Evolutionary conservation across 129 eudicot genomes (phyloP).

Genomic region (Tagetes erecta): DNA sequence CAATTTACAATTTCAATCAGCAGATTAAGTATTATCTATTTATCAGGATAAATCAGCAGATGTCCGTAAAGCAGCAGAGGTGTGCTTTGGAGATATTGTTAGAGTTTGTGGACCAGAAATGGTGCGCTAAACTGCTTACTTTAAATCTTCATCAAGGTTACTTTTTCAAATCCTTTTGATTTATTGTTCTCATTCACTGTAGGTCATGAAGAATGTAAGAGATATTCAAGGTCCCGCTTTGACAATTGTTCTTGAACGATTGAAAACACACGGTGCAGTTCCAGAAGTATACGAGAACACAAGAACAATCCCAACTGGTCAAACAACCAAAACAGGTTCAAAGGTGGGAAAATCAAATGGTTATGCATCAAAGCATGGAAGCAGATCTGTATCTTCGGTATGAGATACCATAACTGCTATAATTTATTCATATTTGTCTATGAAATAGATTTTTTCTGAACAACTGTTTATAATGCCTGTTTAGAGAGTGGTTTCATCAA

Average conservation of each 20-base stretch:
- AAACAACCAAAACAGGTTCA: slow-evolving; percentile 49
- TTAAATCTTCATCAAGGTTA: neutral
- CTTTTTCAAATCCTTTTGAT: neutral
- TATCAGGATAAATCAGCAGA: slow-evolving; percentile 95
- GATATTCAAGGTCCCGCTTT: slow-evolving; percentile 98
- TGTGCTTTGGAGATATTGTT: slow-evolving; percentile 76
- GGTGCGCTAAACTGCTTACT: slow-evolving; percentile 43
- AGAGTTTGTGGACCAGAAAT: slow-evolving; percentile 81
- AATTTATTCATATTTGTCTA: neutral
- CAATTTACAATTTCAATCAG: neutral
- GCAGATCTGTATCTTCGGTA: slow-evolving; percentile 71
- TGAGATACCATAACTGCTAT: slow-evolving; percentile 20
- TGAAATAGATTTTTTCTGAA: neutral
- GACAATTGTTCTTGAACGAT: slow-evolving; percentile 83
- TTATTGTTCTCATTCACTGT: slow-evolving; percentile 16
- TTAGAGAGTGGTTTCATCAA: slow-evolving; percentile 63
- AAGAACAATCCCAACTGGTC: slow-evolving; percentile 46
- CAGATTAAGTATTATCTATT: slow-evolving; percentile 20
- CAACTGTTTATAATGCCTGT: too few species aligned
- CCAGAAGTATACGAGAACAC: slow-evolving; percentile 57
- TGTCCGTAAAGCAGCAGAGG: slow-evolving; percentile 97
- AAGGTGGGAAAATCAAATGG: slow-evolving; percentile 68
- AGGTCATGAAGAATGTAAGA: slow-evolving; percentile 81
- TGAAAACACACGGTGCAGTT: slow-evolving; percentile 70
- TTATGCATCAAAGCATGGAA: slow-evolving; percentile 61